Conservation (phyloP, 768 basidiomycete genomes). For the Paxillus ammoniavirescens region DNA sequence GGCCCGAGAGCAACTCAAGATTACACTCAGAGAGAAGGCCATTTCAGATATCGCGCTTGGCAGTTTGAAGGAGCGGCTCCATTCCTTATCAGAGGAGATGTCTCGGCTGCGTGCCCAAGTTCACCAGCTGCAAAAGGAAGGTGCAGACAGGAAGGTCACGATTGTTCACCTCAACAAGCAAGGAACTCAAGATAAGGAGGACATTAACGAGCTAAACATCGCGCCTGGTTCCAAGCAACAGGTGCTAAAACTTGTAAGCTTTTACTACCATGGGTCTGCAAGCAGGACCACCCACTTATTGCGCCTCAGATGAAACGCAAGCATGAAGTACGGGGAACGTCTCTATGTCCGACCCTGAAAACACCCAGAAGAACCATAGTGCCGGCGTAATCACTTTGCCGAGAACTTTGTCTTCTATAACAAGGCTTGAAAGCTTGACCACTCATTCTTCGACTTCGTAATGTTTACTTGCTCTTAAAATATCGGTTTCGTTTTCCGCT, state of each 20-base stretch:
- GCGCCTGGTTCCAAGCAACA: constrained; percentile 93
- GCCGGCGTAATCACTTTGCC: constrained; percentile 10
- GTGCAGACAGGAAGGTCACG: constrained; percentile 81
- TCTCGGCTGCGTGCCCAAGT: constrained; percentile 60
- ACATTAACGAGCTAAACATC: constrained; percentile 81
- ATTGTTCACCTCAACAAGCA: constrained; percentile 71
- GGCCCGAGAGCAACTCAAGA: constrained; percentile 39
- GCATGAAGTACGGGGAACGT: constrained; percentile 58
- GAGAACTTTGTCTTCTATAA: background rate
- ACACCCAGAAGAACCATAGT: constrained; percentile 15
- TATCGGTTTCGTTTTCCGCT: constrained; percentile 6
- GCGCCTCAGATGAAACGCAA: constrained; percentile 59
- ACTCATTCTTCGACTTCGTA: constrained; percentile 1
- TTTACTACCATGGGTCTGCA: background rate
- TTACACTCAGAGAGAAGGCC: constrained; percentile 50
- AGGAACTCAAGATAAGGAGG: constrained; percentile 67
- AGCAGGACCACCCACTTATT: background rate
- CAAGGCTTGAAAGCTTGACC: background rate
- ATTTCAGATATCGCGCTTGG: constrained; percentile 54
- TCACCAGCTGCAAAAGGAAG: constrained; percentile 73
- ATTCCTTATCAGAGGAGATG: constrained; percentile 53
- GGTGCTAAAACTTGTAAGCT: constrained; percentile 81
- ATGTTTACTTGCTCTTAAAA: constrained; percentile 10
- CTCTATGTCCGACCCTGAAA: constrained; percentile 21
- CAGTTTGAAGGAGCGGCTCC: constrained; percentile 48